These are phyloP conservation scores for Aschersonia sp. DNA, from an alignment of 2,329 filamentous ascomycete genomes.

Conservation along the genomic window DNA sequence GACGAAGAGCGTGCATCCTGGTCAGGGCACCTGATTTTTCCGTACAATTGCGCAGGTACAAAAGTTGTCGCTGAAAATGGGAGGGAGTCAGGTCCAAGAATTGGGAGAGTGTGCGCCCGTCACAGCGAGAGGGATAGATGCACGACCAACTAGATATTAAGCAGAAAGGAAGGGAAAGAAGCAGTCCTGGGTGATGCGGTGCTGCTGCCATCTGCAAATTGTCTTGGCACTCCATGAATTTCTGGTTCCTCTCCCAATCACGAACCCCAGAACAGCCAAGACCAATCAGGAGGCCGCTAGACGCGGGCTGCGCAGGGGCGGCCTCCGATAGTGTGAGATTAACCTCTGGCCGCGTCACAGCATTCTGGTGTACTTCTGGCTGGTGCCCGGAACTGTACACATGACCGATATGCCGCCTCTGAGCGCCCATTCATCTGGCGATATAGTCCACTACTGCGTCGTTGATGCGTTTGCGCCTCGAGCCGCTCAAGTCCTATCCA, in stretches of 20 bases:
- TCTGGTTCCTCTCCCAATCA: background rate
- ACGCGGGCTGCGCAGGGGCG: background rate
- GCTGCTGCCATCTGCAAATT: background rate
- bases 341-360: background rate
- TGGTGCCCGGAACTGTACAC: too few species aligned
- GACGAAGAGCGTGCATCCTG: background rate
- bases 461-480: too few species aligned
- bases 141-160: too few species aligned
- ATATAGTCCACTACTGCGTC: too few species aligned
- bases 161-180: background rate
- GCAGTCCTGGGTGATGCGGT: background rate
- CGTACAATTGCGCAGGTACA: background rate
- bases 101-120: too few species aligned
- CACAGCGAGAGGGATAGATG: too few species aligned
- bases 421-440: too few species aligned
- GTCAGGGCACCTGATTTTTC: background rate
- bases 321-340: background rate
- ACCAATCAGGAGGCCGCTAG: background rate
- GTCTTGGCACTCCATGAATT: background rate
- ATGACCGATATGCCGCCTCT: too few species aligned
- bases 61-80: background rate
- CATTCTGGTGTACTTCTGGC: too few species aligned
- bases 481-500: too few species aligned
- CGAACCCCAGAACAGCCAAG: background rate
- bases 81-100: background rate